These are phyloP conservation scores for Camellia oleifera DNA, from an alignment of 179 eudicot species.

Conservation along the genomic window DNA sequence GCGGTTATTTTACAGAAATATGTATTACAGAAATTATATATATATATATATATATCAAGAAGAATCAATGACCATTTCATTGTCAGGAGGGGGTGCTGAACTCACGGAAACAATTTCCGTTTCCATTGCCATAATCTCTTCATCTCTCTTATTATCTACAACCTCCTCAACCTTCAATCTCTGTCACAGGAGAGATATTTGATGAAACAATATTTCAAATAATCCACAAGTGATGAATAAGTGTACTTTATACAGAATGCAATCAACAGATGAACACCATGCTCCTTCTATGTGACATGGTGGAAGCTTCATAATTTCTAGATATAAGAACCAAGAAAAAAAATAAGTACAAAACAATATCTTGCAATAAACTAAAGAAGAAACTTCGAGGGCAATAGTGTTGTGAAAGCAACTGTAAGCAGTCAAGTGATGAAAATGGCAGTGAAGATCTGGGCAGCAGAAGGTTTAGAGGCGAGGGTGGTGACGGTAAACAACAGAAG, in stretches of 20 bases:
- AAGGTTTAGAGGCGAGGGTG: not conserved
- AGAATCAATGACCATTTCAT: constrained; percentile 12
- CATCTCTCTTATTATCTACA: constrained; percentile 16
- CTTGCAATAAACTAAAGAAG: not conserved
- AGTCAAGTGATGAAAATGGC: too few species aligned
- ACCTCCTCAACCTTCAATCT: constrained; percentile 22
- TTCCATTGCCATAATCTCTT: constrained; percentile 19
- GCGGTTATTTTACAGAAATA: not conserved
- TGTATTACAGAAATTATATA: not conserved
- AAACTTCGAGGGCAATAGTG: not conserved
- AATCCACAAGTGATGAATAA: not conserved
- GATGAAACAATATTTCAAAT: not conserved
- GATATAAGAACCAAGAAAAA: not conserved
- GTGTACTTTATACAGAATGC: not conserved
- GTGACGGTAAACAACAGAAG: not conserved
- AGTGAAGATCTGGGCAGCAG: not conserved
- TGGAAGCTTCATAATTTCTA: not conserved
- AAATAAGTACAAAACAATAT: too few species aligned
- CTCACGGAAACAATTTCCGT: constrained; percentile 15
- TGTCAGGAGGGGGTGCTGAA: constrained; percentile 1
- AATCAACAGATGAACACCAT: not conserved
- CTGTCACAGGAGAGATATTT: constrained; percentile 10
- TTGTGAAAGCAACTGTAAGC: not conserved
- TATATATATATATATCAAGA: constrained; percentile 4
- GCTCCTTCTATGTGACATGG: not conserved